These are phyloP conservation scores for Cenococcum geophilum DNA, from an alignment of 495 filamentous ascomycete species.

Conservation along the genomic window DNA sequence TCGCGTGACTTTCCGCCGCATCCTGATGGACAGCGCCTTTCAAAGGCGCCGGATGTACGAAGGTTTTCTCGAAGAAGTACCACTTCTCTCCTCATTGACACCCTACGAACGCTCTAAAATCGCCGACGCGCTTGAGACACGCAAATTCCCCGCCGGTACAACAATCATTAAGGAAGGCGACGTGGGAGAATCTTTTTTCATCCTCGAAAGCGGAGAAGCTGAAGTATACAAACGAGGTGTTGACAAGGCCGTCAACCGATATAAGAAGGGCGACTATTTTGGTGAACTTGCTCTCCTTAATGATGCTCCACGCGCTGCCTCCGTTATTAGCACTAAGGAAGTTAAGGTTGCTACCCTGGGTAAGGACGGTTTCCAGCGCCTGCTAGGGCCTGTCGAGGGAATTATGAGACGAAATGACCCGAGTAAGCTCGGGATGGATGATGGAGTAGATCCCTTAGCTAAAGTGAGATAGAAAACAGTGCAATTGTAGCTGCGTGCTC, in stretches of 20 bases:
- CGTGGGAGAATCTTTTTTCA: conserved; percentile 84
- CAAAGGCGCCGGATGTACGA: conserved; percentile 95
- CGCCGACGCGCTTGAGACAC: conserved; percentile 86
- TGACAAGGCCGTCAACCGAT: conserved; percentile 63
- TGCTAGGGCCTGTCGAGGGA: conserved; percentile 86
- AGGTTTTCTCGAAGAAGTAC: conserved; percentile 93
- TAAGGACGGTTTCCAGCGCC: conserved; percentile 88
- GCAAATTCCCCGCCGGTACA: conserved; percentile 73
- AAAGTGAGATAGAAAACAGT: conserved; percentile 10
- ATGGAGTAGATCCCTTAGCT: conserved; percentile 31
- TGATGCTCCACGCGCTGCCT: conserved; percentile 89
- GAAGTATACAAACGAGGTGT: conserved; percentile 69
- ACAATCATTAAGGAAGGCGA: conserved; percentile 89
- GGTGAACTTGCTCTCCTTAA: conserved; percentile 90
- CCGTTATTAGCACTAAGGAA: conserved; percentile 69
- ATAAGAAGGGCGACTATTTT: conserved; percentile 92
- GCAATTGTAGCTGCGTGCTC: not conserved
- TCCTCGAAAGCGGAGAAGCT: conserved; percentile 83
- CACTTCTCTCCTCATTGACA: conserved; percentile 75
- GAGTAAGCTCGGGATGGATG: conserved; percentile 31
- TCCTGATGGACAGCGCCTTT: conserved; percentile 97
- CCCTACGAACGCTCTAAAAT: conserved; percentile 93
- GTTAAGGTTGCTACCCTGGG: conserved; percentile 93
- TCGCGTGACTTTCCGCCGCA: conserved; percentile 92
- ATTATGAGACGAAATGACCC: conserved; percentile 84